Evolutionary conservation across 139 green algal species (phyloP).

Genomic region (Choricystis sp.): DNA sequence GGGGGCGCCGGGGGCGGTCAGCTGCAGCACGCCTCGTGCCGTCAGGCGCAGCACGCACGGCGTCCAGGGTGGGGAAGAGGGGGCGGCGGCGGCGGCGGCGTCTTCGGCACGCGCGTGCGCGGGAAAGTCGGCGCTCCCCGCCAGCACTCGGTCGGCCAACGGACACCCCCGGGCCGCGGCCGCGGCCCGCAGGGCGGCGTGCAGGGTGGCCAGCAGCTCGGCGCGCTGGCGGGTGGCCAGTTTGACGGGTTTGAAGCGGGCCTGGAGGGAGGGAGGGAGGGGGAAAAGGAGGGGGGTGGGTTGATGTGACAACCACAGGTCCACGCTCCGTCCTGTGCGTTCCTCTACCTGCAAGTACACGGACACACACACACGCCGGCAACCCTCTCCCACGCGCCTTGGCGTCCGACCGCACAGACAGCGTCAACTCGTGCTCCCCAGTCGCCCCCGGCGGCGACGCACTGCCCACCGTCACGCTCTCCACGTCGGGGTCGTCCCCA

Average conservation of each 20-base stretch:
- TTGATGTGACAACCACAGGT: too few species aligned
- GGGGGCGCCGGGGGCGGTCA: slow-evolving; percentile 14
- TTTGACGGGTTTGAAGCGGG: slow-evolving; percentile 51
- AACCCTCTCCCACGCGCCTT: slow-evolving; percentile 21
- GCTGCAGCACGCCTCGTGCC: slow-evolving; percentile 30
- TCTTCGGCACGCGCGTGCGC: slow-evolving; percentile 18
- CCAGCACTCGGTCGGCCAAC: slow-evolving; percentile 29
- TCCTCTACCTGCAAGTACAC: too few species aligned
- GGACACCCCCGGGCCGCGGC: slow-evolving; percentile 14
- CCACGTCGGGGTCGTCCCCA: slow-evolving; percentile 28
- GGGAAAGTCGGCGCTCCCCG: slow-evolving; percentile 10
- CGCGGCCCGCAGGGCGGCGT: slow-evolving; percentile 35
- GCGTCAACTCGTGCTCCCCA: slow-evolving; percentile 46
- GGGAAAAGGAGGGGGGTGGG: background rate
- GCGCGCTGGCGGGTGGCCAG: slow-evolving; percentile 50
- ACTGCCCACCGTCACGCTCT: slow-evolving; percentile 10
- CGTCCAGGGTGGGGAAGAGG: too few species aligned
- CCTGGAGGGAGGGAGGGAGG: background rate
- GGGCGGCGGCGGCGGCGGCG: too few species aligned
- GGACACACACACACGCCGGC: too few species aligned
- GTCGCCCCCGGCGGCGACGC: slow-evolving; percentile 20
- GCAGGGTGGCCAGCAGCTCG: slow-evolving; percentile 56
- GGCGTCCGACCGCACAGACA: slow-evolving; percentile 45
- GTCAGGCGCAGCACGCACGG: slow-evolving; percentile 30
- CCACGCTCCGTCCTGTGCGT: too few species aligned